Percentiles rank a stretch among this genome's conserved stretches.
phyloP scores from a whole-genome alignment of 176 grass and related monocot species.

The Elaeis guineensis region DNA sequence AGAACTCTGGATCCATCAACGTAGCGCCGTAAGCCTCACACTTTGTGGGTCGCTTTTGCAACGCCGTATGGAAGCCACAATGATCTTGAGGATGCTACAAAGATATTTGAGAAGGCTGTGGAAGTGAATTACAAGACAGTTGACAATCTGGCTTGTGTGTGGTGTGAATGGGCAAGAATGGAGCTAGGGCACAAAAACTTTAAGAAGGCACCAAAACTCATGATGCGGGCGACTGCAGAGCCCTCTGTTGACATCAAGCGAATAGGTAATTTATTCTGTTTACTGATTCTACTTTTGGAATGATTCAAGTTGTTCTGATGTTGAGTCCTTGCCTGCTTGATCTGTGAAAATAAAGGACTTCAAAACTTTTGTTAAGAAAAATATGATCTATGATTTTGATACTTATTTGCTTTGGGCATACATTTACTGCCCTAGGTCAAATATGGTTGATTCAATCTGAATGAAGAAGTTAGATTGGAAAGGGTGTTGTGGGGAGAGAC shows the following conservation, averaged over 20 bases:
- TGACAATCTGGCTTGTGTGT: slow-evolving; percentile 66
- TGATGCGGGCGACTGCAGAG: slow-evolving; percentile 66
- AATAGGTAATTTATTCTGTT: slow-evolving; percentile 34
- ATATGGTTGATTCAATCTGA: too few species aligned
- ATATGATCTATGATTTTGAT: too few species aligned
- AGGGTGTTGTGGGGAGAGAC: too few species aligned
- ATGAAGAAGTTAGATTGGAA: too few species aligned
- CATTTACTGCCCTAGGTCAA: too few species aligned
- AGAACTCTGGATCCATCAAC: slow-evolving; percentile 79
- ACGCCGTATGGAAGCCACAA: slow-evolving; percentile 77
- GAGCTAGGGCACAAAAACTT: slow-evolving; percentile 58
- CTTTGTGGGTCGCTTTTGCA: slow-evolving; percentile 67
- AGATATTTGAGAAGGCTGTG: slow-evolving; percentile 58
- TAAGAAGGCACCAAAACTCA: slow-evolving; percentile 57
- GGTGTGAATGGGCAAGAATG: slow-evolving; percentile 91
- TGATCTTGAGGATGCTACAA: slow-evolving; percentile 56
- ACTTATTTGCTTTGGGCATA: too few species aligned
- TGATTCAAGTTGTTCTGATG: too few species aligned
- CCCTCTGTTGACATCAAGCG: slow-evolving; percentile 78
- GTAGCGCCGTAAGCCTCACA: slow-evolving; percentile 74
- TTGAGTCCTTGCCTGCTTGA: too few species aligned
- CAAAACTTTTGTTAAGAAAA: too few species aligned
- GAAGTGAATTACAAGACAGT: slow-evolving; percentile 69
- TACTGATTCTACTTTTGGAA: background rate
- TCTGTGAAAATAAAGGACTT: too few species aligned